These are phyloP conservation scores for Ophiocordyceps australis DNA, from an alignment of 2,329 filamentous ascomycete species.

Conservation along the genomic window DNA sequence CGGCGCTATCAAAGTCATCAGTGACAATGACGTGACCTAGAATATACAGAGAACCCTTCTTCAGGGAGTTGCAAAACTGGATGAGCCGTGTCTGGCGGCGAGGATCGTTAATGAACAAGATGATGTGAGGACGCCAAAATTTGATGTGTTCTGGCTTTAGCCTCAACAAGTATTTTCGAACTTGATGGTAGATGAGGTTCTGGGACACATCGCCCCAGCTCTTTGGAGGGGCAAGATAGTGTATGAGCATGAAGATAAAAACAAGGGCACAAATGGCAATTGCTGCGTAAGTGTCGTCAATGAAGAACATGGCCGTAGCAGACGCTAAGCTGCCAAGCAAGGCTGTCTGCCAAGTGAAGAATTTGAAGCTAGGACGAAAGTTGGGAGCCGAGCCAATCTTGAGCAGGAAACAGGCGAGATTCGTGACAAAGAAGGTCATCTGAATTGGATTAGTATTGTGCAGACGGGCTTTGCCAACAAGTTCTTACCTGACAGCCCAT, in stretches of 20 bases:
- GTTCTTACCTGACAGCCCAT: slow-evolving; percentile 60
- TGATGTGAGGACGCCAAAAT: slow-evolving; percentile 80
- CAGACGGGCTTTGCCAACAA: background rate
- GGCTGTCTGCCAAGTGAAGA: slow-evolving; percentile 77
- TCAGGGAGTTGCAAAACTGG: slow-evolving; percentile 80
- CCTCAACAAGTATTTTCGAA: slow-evolving; percentile 73
- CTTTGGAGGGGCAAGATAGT: slow-evolving; percentile 72
- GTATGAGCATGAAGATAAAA: slow-evolving; percentile 66
- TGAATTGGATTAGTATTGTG: slow-evolving; percentile 8
- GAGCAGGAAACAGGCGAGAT: slow-evolving; percentile 70
- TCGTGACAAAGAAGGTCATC: slow-evolving; percentile 85
- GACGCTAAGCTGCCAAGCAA: slow-evolving; percentile 57
- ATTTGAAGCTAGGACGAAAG: slow-evolving; percentile 74
- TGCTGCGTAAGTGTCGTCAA: slow-evolving; percentile 64
- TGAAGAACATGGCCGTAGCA: slow-evolving; percentile 75
- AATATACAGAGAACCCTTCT: slow-evolving; percentile 74
- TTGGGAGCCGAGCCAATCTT: slow-evolving; percentile 81
- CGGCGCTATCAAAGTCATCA: slow-evolving; percentile 59
- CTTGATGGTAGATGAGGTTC: slow-evolving; percentile 71
- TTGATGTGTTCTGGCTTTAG: slow-evolving; percentile 79
- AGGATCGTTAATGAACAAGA: slow-evolving; percentile 68
- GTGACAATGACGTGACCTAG: slow-evolving; percentile 79
- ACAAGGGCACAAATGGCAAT: slow-evolving; percentile 57
- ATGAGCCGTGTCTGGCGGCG: slow-evolving; percentile 69
- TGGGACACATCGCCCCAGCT: slow-evolving; percentile 84